Evolutionary conservation across 2,329 filamentous ascomycete genomes (phyloP).

Genomic region (Hymenoscyphus infarciens): DNA sequence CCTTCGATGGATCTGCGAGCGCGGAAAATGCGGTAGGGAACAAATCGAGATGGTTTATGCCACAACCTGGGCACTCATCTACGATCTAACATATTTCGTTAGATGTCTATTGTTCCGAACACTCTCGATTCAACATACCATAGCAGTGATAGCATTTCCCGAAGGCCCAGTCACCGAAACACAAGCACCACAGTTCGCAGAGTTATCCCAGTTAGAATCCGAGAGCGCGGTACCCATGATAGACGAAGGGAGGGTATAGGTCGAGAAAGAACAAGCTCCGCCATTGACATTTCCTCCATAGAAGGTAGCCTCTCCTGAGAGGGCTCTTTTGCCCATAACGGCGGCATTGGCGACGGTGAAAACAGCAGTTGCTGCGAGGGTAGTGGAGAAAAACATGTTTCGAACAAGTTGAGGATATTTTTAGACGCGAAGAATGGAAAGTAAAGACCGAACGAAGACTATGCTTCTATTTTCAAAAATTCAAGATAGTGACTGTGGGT

Average conservation of each 20-base stretch:
- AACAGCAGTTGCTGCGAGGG: conserved; percentile 20
- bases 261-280: conserved; percentile 61
- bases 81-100: conserved; percentile 42
- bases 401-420: conserved; percentile 10
- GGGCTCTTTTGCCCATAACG: conserved; percentile 23
- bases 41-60: conserved; percentile 52
- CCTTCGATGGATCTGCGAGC: conserved; percentile 43
- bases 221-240: conserved; percentile 62
- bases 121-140: conserved; percentile 44
- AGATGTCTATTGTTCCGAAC: not conserved
- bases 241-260: conserved; percentile 56
- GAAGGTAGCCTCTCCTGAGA: conserved; percentile 46
- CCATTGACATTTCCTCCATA: conserved; percentile 55
- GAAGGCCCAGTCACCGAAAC: conserved; percentile 54
- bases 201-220: conserved; percentile 52
- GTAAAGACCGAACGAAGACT: conserved; percentile 29
- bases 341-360: conserved; percentile 31
- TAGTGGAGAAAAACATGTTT: conserved; percentile 29
- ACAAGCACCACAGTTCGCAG: conserved; percentile 58
- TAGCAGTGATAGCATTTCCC: conserved; percentile 58
- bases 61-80: conserved; percentile 55
- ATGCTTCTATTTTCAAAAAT: conserved; percentile 18
- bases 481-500: not conserved
- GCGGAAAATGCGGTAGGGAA: conserved; percentile 48
- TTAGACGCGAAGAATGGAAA: conserved; percentile 18